phyloP scores from a whole-genome alignment of 164 flowering plant genomes.

The Stephania yunnanensis region DNA sequence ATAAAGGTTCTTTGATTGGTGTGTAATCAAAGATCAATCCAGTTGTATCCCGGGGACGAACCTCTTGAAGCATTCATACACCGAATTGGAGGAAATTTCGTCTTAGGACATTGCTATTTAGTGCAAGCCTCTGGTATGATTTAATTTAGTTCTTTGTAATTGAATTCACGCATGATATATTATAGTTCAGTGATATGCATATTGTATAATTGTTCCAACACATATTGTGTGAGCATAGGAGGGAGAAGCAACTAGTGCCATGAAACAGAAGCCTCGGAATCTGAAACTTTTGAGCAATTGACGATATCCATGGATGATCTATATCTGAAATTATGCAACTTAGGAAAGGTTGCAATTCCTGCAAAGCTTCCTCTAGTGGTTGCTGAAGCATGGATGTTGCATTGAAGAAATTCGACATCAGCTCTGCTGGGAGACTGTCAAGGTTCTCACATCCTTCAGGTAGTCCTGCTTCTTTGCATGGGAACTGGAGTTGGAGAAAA shows the following conservation, averaged over 20 bases:
- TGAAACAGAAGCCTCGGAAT: conserved; percentile 47
- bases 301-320: conserved; percentile 33
- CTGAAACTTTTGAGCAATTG: conserved; percentile 23
- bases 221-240: conserved; percentile 16
- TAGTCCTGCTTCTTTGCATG: conserved; percentile 34
- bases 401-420: conserved; percentile 21
- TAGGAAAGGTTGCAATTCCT: conserved; percentile 25
- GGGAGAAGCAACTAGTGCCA: conserved; percentile 30
- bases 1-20: too few relatives aligned
- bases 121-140: too few relatives aligned
- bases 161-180: too few relatives aligned
- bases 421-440: conserved; percentile 32
- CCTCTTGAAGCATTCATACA: too few relatives aligned
- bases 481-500: conserved; percentile 25
- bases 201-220: too few relatives aligned
- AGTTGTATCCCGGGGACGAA: too few relatives aligned
- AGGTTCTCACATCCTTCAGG: conserved; percentile 51
- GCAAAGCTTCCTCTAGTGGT: conserved; percentile 28
- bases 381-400: conserved; percentile 29
- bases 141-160: too few relatives aligned
- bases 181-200: too few relatives aligned
- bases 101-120: too few relatives aligned
- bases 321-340: conserved; percentile 45
- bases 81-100: too few relatives aligned
- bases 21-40: too few relatives aligned